Conservation (phyloP, 129 eudicot species). For the Scalesia atractyloides region DNA sequence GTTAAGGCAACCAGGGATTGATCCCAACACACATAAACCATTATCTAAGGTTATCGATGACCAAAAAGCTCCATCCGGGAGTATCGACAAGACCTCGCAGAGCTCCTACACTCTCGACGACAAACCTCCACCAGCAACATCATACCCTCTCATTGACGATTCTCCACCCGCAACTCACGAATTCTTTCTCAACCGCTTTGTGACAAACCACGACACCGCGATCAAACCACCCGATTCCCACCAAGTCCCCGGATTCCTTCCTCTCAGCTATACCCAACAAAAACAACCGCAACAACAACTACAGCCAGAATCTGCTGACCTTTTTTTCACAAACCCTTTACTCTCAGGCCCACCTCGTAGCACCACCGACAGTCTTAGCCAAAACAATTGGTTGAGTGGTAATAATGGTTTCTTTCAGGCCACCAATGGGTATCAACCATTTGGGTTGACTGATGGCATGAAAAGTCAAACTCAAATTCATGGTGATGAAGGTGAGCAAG, state of each 20-base stretch:
- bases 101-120: neutral
- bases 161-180: constrained; percentile 57
- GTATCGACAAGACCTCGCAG: neutral
- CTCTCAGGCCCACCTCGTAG: constrained; percentile 12
- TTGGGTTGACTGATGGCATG: constrained; percentile 47
- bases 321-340: constrained; percentile 37
- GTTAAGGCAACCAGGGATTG: constrained; percentile 70
- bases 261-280: constrained; percentile 38
- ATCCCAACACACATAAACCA: constrained; percentile 77
- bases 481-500: constrained; percentile 34
- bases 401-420: constrained; percentile 33
- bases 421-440: constrained; percentile 35
- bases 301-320: constrained; percentile 20
- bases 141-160: neutral
- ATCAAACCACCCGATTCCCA: constrained; percentile 34
- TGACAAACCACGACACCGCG: constrained; percentile 42
- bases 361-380: neutral
- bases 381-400: constrained; percentile 38
- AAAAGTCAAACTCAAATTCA: constrained; percentile 31
- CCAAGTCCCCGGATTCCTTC: constrained; percentile 24
- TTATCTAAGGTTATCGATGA: constrained; percentile 47
- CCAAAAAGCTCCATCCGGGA: constrained; percentile 12
- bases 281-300: constrained; percentile 18
- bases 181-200: constrained; percentile 59
- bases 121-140: neutral